Evolutionary conservation across 257 asterid genomes (phyloP), one percentile per base, ranked within the genome.

Genomic region (Solanum pimpinellifolium): DNA sequence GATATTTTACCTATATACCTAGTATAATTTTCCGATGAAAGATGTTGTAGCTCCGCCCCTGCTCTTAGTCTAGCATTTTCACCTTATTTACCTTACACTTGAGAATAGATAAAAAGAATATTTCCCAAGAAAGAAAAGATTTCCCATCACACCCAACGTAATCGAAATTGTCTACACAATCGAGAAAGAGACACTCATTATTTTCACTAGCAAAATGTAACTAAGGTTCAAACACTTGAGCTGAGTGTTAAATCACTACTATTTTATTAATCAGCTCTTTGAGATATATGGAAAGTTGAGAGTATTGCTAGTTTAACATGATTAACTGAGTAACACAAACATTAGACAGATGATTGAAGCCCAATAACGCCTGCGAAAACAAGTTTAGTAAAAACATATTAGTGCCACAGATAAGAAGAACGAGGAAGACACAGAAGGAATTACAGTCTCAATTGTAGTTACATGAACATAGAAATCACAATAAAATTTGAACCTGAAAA

Each of bases 361-460:
- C 99, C 99, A 65, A 96, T 96, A 80, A 96, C 91, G n/a, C 99
- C 98, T 96, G 96, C 90, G 83, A 88, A 90, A 85, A 47, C 68
- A 60, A 27, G 68, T 60, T 13, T 89, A 72, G 84, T 25, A 60
- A 85, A 27, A 78, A 21, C 33, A 46, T 23, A 47, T 85, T 62
- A 89, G 88, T 65, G 62, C 21, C 47, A 21, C 72, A 85, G 39
- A 23, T 60, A 29, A 29, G 68, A 16, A 33, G 8, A 33, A 33
- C 0, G 25, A 59, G 11, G 27, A 59, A 56, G 23, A 56, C 12
- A 59, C 25, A 20, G 5, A 46, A 46, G 52, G 18, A 46, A 4
- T 46, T 12, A 12, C 15, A 46, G 16, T 11, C 23, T 60, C 68
- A 60, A 60, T 60, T 21, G 68, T 60, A 59, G 68, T 21, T 60